Percentiles rank a stretch among this genome's conserved stretches.
These are phyloP conservation scores for Mycena epipterygia DNA, from an alignment of 768 basidiomycete genomes.

Conservation along the genomic window DNA sequence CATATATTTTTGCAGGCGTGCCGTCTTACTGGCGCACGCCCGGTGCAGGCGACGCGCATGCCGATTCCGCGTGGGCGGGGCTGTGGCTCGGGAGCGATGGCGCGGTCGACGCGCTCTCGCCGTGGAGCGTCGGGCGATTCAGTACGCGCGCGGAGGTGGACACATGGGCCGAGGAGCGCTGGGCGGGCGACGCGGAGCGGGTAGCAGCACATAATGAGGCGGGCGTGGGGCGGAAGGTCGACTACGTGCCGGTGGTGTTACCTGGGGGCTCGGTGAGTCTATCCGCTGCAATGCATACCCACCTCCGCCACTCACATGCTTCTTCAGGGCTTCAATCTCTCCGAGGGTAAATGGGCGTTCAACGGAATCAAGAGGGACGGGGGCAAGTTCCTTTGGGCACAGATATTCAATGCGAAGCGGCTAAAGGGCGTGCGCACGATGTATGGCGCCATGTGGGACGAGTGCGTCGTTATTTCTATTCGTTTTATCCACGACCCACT, in stretches of 20 bases:
- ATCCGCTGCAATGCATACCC: neutral
- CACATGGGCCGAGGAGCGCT: conserved; percentile 69
- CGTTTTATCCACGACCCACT: neutral
- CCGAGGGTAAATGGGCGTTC: conserved; percentile 77
- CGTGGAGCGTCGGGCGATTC: conserved; percentile 87
- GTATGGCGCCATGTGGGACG: conserved; percentile 82
- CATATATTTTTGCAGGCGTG: conserved; percentile 60
- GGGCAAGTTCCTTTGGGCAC: conserved; percentile 85
- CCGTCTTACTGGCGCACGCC: conserved; percentile 85
- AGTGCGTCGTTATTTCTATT: conserved; percentile 53
- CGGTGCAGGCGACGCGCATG: conserved; percentile 73
- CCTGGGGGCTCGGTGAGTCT: conserved; percentile 84
- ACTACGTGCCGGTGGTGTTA: conserved; percentile 88
- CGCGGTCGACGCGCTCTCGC: conserved; percentile 80
- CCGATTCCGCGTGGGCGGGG: conserved; percentile 72
- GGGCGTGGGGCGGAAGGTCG: conserved; percentile 64
- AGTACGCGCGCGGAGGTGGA: conserved; percentile 72
- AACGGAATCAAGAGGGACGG: conserved; percentile 82
- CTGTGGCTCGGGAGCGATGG: conserved; percentile 75
- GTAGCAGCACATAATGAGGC: conserved; percentile 65
- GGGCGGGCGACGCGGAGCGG: conserved; percentile 74
- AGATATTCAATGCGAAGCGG: conserved; percentile 76
- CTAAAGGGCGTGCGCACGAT: conserved; percentile 57
- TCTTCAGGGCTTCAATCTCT: conserved; percentile 76
- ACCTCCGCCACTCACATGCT: neutral